phyloP scores from a whole-genome alignment of 441 rosid genomes.

The Euphorbia celastroides region DNA sequence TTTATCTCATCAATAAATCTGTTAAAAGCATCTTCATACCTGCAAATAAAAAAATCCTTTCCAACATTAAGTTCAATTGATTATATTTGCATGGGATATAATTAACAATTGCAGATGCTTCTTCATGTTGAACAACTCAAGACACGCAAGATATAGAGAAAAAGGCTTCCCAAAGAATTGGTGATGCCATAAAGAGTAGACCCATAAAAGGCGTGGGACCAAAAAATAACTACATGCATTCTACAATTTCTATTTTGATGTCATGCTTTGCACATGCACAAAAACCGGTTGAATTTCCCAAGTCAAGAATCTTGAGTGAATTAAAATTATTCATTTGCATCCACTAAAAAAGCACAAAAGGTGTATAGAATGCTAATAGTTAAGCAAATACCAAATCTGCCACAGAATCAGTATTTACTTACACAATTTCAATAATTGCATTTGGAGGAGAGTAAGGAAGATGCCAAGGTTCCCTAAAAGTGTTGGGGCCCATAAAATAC shows the following conservation, averaged over 20 bases:
- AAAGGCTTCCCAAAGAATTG: conserved; percentile 4
- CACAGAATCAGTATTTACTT: conserved; percentile 30
- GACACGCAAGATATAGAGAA: neutral
- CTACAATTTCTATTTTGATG: neutral
- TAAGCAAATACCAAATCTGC: conserved; percentile 8
- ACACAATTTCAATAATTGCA: conserved; percentile 94
- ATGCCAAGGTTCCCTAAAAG: conserved; percentile 98
- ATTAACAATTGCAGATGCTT: conserved; percentile 7
- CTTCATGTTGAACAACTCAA: neutral
- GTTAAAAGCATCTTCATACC: conserved; percentile 97
- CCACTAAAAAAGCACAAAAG: neutral
- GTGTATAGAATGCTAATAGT: conserved; percentile 1
- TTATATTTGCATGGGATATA: conserved; percentile 13
- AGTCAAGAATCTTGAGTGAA: neutral
- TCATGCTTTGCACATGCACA: neutral
- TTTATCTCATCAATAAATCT: conserved; percentile 94
- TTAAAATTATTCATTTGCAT: neutral
- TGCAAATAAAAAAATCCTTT: conserved; percentile 32
- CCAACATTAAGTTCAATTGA: conserved; percentile 20
- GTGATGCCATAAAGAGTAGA: neutral
- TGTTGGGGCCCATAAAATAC: conserved; percentile 97
- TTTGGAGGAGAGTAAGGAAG: conserved; percentile 93
- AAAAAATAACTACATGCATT: neutral
- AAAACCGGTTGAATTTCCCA: neutral
- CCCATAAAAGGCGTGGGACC: neutral